A percentile compares a stretch with the other conserved stretches of the same genome.
phyloP scores from a whole-genome alignment of 495 filamentous ascomycete species.

The Evernia prunastri region DNA sequence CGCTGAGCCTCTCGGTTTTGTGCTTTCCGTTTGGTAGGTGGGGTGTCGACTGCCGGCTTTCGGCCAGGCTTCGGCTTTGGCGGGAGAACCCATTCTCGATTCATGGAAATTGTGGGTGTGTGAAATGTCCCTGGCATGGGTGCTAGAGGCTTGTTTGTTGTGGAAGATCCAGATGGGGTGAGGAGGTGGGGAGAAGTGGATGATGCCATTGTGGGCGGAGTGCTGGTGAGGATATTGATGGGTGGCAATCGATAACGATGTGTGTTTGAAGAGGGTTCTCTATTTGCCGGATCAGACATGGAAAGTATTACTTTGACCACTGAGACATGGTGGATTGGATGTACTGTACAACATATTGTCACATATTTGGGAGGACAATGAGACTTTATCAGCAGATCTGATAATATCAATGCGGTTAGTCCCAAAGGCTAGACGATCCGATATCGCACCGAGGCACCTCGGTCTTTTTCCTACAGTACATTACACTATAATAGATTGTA shows the following conservation, averaged over 20 bases:
- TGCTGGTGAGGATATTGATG: neutral
- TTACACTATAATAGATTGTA: too few species aligned
- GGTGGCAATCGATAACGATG: neutral
- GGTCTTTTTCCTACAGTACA: too few species aligned
- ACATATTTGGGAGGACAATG: too few species aligned
- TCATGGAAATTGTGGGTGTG: constrained; percentile 45
- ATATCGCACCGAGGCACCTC: neutral
- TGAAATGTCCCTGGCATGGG: constrained; percentile 16
- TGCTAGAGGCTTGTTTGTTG: constrained; percentile 29
- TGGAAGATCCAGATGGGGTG: constrained; percentile 30
- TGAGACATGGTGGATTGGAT: neutral
- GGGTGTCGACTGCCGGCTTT: constrained; percentile 86
- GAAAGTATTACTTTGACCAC: neutral
- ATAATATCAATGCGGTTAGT: neutral
- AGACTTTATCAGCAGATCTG: neutral
- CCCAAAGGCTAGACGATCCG: neutral
- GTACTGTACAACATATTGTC: too few species aligned
- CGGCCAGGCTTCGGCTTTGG: constrained; percentile 88
- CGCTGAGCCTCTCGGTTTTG: constrained; percentile 92
- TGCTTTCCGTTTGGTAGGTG: constrained; percentile 84
- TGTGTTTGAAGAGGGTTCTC: neutral
- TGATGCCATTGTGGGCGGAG: constrained; percentile 4
- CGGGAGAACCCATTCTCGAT: constrained; percentile 82
- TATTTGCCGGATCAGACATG: neutral
- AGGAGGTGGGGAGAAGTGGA: constrained; percentile 22